Evolutionary conservation across 129 eudicot species (phyloP), one percentile per base, ranked within the genome.

Genomic region (Flaveria ramosissima): DNA sequence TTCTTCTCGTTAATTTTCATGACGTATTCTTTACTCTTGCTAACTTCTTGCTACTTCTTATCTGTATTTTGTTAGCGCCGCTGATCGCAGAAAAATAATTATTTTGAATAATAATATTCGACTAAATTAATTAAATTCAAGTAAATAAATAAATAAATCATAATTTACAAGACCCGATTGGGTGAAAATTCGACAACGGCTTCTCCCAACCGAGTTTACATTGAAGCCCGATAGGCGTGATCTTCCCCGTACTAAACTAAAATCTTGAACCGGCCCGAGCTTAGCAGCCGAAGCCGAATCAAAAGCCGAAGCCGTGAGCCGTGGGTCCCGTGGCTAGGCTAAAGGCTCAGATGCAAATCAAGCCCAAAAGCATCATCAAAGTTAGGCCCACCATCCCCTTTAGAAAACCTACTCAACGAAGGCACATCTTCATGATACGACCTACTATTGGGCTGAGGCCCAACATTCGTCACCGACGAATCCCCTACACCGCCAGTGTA

Each of bases 321-420:
- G 84, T 81, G 36, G 32, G 36, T 3, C 36, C 36, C 5, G 5
- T 4, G 69, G 78, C 83, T 70, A 23, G 88, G 89, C 45, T 90
- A 92, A 26, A 92, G 87, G 83, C 97, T 89, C 19, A 92, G 87
- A 71, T 92, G 98, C 80, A 92, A 84, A 71, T 92, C 98, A 79
- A 92, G 79, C 68, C 96, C 98, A 68, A 86, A 80, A 19, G 84
- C 65, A 70, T 89, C 98, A 72, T 89, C 96, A 32, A 88, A 84
- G 68, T 61, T 72, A 45, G 93, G 96, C 88, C 94, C 96, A 86
- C 78, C 86, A 53, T 87, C 92, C 0, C 66, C 88, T 14, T 77
- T 82, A 0, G 91, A 84, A 66, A 89, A 89, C 78, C 96, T 82
- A 75, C 87, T 90, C 85, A 89, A 61, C 0, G 96, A 89, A 26